Evolutionary conservation across 345 rosid species (phyloP).

Genomic region (Lumnitzera racemosa): DNA sequence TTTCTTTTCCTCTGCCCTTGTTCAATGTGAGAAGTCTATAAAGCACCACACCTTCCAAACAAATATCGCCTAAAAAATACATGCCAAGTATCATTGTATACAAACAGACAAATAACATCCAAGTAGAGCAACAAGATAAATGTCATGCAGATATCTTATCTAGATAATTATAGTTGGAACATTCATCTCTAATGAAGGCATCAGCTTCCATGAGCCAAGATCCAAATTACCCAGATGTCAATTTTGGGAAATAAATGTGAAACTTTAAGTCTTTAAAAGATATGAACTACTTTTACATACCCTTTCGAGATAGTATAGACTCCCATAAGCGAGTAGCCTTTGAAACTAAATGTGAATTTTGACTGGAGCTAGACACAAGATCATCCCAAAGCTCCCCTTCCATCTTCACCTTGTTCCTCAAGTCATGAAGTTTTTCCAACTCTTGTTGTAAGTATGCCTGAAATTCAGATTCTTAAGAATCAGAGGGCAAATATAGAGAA

Average conservation of each 20-base stretch:
- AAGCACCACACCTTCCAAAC: no score
- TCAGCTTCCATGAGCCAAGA: neutral
- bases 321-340: conserved; percentile 95
- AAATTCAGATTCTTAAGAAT: conserved; percentile 24
- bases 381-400: conserved; percentile 99
- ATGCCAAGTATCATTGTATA: no score
- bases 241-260: neutral
- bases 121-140: no score
- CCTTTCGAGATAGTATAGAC: conserved; percentile 84
- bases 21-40: no score
- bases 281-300: conserved; percentile 30
- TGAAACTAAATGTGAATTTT: conserved; percentile 91
- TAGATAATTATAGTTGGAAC: no score
- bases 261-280: neutral
- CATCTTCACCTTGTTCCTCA: conserved; percentile 93
- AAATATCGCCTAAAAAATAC: no score
- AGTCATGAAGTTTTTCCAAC: conserved; percentile 86
- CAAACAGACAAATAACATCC: no score
- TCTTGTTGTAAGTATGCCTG: conserved; percentile 99
- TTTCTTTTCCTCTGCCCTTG: no score
- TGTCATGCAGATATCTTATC: no score
- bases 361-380: conserved; percentile 91
- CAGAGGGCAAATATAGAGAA: conserved; percentile 3
- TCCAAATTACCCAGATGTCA: neutral
- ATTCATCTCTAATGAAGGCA: no score